Base-by-base conservation (phyloP, 2,329 filamentous ascomycete species). In the Cordyceps cicadae region DNA sequence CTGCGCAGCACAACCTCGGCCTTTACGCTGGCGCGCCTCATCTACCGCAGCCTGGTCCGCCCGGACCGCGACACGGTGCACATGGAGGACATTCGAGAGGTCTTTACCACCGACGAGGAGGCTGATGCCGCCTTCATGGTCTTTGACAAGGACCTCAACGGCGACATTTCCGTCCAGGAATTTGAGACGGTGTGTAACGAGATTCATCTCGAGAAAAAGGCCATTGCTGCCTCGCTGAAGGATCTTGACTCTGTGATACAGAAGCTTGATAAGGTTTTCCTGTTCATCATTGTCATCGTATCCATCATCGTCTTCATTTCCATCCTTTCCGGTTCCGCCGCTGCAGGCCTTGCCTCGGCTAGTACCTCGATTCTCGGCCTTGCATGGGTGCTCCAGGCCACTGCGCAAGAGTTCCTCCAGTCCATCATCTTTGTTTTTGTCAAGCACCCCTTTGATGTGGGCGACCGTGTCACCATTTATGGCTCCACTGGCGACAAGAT, bases 381-480 rank as follows among this genome's bases (percentile, higher is more conserved):
- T 1, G 92, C 91, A 0, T 97, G 93, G 93, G 80, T 97, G 60
- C 90, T 97, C 67, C 90, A 92, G 63, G 89, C 90, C 0, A 97
- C 93, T 0, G 93, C 93, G 0, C 92, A 96, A 70, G 93, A 97
- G 70, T 96, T 97, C 66, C 79, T 97, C 2, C 92, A 96, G 75
- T 96, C 92, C 11, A 85, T 93, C 70, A 89, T 97, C 66, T 97
- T 97, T 70, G 92, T 97, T 66, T 96, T 97, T 67, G 87, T 97
- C 75, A 97, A 97, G 77, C 93, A 97, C 71, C 93, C 93, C 0
- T 97, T 97, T 67, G 93, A 97, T 72, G 92, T 97, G 4, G 93
- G 93, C 59, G 93, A 97, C 71, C 87, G 93, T 67, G 90, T 97
- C 7, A 90, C 88, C 1, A 84, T 97, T 21, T 97, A 97, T 69